Evolutionary conservation across 768 basidiomycete genomes (phyloP).

Genomic region (Kwoniella sp.): DNA sequence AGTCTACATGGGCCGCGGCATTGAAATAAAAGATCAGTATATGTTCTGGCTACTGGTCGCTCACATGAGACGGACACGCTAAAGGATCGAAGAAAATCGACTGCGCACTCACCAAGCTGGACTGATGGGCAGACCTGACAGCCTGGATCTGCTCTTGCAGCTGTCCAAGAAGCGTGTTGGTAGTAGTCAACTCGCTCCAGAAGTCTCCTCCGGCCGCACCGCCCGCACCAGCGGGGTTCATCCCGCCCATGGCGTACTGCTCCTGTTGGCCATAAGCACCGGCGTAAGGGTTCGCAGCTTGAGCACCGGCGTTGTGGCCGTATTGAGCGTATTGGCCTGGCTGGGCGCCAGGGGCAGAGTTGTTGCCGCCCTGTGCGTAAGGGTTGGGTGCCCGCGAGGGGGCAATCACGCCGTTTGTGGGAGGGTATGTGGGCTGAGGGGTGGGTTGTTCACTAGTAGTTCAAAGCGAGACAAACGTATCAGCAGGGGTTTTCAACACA

Average conservation of each 20-base stretch:
- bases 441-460: constrained; percentile 32
- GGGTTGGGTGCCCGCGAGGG: constrained; percentile 40
- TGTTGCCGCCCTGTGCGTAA: constrained; percentile 45
- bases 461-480: background rate
- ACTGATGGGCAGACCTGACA: constrained; percentile 50
- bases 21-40: too few species aligned
- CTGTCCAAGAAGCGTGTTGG: constrained; percentile 41
- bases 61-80: background rate
- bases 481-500: too few species aligned
- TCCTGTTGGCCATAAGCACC: constrained; percentile 53
- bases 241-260: constrained; percentile 45
- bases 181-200: constrained; percentile 46
- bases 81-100: background rate
- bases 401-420: constrained; percentile 45
- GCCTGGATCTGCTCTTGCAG: constrained; percentile 54
- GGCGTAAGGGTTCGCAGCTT: constrained; percentile 35
- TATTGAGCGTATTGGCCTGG: constrained; percentile 29
- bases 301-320: constrained; percentile 14
- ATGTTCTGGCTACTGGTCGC: too few species aligned
- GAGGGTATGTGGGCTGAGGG: constrained; percentile 50
- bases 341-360: constrained; percentile 24
- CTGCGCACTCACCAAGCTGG: constrained; percentile 44
- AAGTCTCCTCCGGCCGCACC: constrained; percentile 39
- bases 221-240: constrained; percentile 9
- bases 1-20: constrained; percentile 66